Evolutionary conservation across 2,329 filamentous ascomycete species (phyloP), one percentile per base, ranked within the genome.

Genomic region (Fusarium metavorans): DNA sequence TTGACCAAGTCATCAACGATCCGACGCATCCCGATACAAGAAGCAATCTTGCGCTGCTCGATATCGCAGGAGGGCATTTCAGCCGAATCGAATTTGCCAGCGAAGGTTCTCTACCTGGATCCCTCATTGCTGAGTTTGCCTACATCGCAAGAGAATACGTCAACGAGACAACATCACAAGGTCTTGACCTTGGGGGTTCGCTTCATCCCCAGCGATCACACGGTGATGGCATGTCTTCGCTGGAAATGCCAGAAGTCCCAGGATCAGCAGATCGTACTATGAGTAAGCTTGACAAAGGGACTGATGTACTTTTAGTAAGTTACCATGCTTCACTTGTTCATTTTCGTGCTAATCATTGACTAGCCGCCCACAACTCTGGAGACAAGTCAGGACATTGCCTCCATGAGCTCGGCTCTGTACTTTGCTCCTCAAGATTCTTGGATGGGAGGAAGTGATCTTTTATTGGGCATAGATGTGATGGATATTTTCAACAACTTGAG

Each of bases 401-500:
- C 70, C 0, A 50, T 70, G 0, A 23, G 58, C 23, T 64, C 66
- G 6, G 67, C 72, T 23, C 30, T 66, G 2, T 73, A 74, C 23
- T 41, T 63, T 2, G 67, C 67, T 0, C 16, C 58, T 6, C 73
- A 77, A 14, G 74, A 68, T 1, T 48, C 73, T 0, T 77, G 75
- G 76, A 71, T 72, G 14, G 30, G 48, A 0, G 73, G 70, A 6
- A 74, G 64, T 11, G 73, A 77, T 9, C 64, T 70, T 1, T 39
- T 77, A 7, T 67, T 73, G 16, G 76, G 76, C 0, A 73, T 77
- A 32, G 69, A 77, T 54, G 72, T 77, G 14, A 77, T 77, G 75
- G 74, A 77, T 16, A 74, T 77, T 23, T 77, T 77, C 1, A 73
- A 68, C 23, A 75, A 59, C 25, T 68, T 67, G 25, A 32, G 25